A percentile compares a stretch with the other conserved stretches of the same genome.
These are phyloP conservation scores for Termitomyces sp. DNA, from an alignment of 768 basidiomycete species.

Conservation along the genomic window DNA sequence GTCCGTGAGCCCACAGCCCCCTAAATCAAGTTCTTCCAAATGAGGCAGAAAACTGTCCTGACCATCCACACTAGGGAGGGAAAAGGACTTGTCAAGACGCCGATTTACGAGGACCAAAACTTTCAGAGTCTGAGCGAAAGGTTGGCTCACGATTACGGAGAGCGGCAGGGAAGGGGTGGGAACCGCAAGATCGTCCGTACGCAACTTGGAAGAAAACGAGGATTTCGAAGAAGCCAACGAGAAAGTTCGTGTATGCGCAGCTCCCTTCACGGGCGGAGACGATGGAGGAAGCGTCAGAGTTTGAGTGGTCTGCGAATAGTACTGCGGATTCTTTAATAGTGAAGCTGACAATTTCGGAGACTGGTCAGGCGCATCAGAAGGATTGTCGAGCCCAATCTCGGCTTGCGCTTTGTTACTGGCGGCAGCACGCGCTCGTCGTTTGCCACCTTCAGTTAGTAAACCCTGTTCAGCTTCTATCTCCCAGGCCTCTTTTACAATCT, in stretches of 20 bases:
- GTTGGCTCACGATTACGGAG: slow-evolving; percentile 53
- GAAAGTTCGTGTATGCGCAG: slow-evolving; percentile 58
- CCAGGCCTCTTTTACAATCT: slow-evolving; percentile 66
- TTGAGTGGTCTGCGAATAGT: slow-evolving; percentile 51
- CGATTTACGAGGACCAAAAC: slow-evolving; percentile 61
- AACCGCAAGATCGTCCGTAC: slow-evolving; percentile 45
- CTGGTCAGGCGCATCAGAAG: slow-evolving; percentile 16
- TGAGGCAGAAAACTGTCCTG: slow-evolving; percentile 49
- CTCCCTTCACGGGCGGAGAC: slow-evolving; percentile 45
- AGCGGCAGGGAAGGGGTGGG: slow-evolving; percentile 71
- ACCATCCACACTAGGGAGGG: slow-evolving; percentile 41
- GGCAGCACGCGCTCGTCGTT: slow-evolving; percentile 57
- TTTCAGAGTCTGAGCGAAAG: slow-evolving; percentile 57
- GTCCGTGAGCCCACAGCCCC: slow-evolving; percentile 70
- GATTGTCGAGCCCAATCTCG: slow-evolving; percentile 24
- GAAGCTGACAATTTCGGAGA: slow-evolving; percentile 28
- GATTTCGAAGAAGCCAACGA: slow-evolving; percentile 42
- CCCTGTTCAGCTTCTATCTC: slow-evolving; percentile 79
- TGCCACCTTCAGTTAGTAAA: slow-evolving; percentile 70
- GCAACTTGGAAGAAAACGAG: slow-evolving; percentile 13
- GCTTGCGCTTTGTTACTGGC: slow-evolving; percentile 13
- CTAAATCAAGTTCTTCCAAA: slow-evolving; percentile 72
- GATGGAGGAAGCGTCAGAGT: slow-evolving; percentile 67
- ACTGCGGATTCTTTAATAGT: slow-evolving; percentile 52
- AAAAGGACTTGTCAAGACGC: slow-evolving; percentile 63